phyloP scores from a whole-genome alignment of 768 basidiomycete genomes.

The Amanita pallidorosea region DNA sequence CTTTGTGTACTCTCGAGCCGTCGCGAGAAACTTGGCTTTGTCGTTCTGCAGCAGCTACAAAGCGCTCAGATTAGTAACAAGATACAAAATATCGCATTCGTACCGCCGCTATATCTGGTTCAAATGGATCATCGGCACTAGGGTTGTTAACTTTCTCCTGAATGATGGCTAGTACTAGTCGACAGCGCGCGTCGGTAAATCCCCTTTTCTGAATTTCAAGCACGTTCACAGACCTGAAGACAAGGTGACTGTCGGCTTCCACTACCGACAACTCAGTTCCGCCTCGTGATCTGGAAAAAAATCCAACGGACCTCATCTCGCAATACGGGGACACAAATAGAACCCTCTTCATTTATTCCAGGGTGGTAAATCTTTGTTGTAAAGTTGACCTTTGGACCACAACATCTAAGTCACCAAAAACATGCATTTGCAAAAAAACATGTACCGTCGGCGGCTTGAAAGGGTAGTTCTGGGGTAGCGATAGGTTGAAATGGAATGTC shows the following conservation, averaged over 20 bases:
- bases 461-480: conserved; percentile 73
- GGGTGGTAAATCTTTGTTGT: conserved; percentile 85
- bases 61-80: background rate
- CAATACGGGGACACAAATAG: conserved; percentile 75
- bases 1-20: conserved; percentile 80
- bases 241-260: conserved; percentile 76
- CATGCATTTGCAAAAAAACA: background rate
- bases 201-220: background rate
- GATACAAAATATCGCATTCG: conserved; percentile 13
- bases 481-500: conserved; percentile 62
- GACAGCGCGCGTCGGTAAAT: conserved; percentile 2
- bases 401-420: conserved; percentile 6
- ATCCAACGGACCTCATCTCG: conserved; percentile 60
- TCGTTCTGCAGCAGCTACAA: conserved; percentile 66
- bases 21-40: conserved; percentile 58
- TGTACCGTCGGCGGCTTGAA: conserved; percentile 77
- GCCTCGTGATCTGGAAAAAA: background rate
- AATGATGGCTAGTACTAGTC: conserved; percentile 58
- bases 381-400: conserved; percentile 55
- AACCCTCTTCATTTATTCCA: conserved; percentile 82
- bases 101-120: conserved; percentile 79
- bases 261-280: conserved; percentile 31
- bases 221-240: conserved; percentile 42
- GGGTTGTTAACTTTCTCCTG: conserved; percentile 86
- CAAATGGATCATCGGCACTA: conserved; percentile 80